Conservation (phyloP, 2,329 filamentous ascomycete species). For the Knufia petricola region DNA sequence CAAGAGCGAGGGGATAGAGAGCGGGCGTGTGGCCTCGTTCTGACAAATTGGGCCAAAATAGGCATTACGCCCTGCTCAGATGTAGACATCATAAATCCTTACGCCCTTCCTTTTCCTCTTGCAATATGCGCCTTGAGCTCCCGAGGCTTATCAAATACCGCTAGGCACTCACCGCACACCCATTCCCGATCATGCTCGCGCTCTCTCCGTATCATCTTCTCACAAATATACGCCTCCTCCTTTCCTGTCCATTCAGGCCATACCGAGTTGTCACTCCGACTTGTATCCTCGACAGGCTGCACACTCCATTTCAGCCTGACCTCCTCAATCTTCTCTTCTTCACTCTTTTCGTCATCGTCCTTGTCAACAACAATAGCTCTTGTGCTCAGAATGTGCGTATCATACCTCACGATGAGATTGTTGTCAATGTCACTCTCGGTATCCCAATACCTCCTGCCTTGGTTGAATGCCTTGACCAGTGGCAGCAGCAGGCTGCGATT, state of each 20-base stretch:
- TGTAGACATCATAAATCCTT: not conserved
- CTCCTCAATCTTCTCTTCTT: slow-evolving; percentile 8
- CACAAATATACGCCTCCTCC: slow-evolving; percentile 7
- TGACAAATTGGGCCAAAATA: not conserved
- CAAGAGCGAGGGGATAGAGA: too few relatives aligned
- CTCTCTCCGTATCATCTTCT: slow-evolving; percentile 1
- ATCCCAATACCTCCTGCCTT: slow-evolving; percentile 4
- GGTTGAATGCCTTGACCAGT: slow-evolving; percentile 5
- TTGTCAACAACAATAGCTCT: not conserved
- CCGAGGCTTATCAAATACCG: slow-evolving; percentile 6
- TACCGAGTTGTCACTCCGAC: slow-evolving; percentile 1
- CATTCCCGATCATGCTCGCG: not conserved
- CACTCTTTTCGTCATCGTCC: slow-evolving; percentile 1
- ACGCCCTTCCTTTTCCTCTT: not conserved
- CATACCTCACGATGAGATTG: slow-evolving; percentile 9
- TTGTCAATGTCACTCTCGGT: slow-evolving; percentile 3
- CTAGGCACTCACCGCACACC: slow-evolving; percentile 5
- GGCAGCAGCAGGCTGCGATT: slow-evolving; percentile 2
- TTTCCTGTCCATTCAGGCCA: slow-evolving; percentile 9
- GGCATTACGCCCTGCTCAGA: not conserved
- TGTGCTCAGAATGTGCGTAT: not conserved
- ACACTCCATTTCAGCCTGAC: slow-evolving; percentile 6
- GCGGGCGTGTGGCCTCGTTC: too few relatives aligned
- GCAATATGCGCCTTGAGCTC: slow-evolving; percentile 1
- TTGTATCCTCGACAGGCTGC: slow-evolving; percentile 1